These are phyloP conservation scores for Adansonia grandidieri DNA, from an alignment of 441 rosid genomes.

Conservation along the genomic window DNA sequence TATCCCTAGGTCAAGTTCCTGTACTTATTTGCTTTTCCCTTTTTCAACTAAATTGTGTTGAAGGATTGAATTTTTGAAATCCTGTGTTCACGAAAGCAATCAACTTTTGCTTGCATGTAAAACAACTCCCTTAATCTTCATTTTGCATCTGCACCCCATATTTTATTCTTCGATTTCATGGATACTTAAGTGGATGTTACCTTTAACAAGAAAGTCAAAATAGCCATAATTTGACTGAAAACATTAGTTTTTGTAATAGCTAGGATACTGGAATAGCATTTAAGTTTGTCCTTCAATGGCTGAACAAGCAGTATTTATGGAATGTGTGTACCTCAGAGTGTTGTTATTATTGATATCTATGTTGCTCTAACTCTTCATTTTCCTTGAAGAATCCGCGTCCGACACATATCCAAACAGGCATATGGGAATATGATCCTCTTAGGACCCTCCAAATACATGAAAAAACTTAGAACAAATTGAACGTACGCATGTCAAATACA, in stretches of 20 bases:
- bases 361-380: too few species aligned
- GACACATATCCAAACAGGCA: too few species aligned
- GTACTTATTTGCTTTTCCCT: neutral
- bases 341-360: neutral
- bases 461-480: too few species aligned
- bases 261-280: neutral
- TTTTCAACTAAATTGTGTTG: neutral
- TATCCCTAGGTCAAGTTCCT: constrained; percentile 6
- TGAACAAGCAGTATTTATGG: neutral
- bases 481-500: too few species aligned
- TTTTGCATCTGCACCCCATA: constrained; percentile 6
- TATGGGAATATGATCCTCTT: too few species aligned
- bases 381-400: too few species aligned
- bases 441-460: too few species aligned
- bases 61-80: constrained; percentile 2
- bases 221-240: neutral
- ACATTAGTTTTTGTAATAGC: neutral
- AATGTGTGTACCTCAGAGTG: neutral
- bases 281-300: neutral
- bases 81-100: neutral
- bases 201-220: neutral
- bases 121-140: neutral
- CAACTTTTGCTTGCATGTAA: constrained; percentile 12
- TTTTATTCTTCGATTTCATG: neutral
- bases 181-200: neutral